Conservation (phyloP, 208 protist species). For the Balamuthia mandrillaris region DNA sequence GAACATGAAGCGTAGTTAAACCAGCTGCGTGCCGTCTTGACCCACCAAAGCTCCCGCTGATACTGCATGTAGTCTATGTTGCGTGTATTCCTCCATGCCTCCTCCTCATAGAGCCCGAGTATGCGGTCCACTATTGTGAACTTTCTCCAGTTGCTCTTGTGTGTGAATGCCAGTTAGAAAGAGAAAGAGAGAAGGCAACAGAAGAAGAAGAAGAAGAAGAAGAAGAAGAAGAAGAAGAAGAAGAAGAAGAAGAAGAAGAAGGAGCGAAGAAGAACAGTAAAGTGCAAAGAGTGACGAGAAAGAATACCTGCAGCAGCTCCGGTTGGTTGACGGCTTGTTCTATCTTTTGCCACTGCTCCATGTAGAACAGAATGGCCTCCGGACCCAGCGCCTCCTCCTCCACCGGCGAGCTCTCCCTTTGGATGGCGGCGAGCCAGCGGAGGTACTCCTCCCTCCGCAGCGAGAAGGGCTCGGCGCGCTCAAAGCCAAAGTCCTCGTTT, state of each 20-base stretch:
- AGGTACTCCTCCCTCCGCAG: not conserved
- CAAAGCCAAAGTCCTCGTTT: not conserved
- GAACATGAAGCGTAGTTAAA: too few species aligned
- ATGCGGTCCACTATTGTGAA: slow-evolving; percentile 7
- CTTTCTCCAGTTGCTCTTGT: too few species aligned
- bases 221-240: too few species aligned
- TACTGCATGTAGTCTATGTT: slow-evolving; percentile 27
- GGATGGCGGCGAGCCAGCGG: too few species aligned
- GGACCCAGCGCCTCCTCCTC: not conserved
- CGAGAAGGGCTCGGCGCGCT: not conserved
- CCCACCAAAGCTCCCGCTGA: slow-evolving; percentile 29
- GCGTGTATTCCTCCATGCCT: slow-evolving; percentile 28
- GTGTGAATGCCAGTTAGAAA: too few species aligned
- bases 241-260: too few species aligned
- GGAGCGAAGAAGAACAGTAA: too few species aligned
- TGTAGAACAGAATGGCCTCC: not conserved
- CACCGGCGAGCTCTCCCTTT: too few species aligned
- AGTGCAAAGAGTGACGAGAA: too few species aligned
- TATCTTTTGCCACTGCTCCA: slow-evolving; percentile 5
- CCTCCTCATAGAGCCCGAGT: not conserved
- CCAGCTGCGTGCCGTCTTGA: slow-evolving; percentile 1
- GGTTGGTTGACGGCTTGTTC: not conserved
- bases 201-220: too few species aligned
- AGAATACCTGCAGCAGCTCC: too few species aligned
- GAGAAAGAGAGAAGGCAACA: too few species aligned